Base-by-base conservation (phyloP, 2,329 filamentous ascomycete species). In the Aurifilum marmelostoma region DNA sequence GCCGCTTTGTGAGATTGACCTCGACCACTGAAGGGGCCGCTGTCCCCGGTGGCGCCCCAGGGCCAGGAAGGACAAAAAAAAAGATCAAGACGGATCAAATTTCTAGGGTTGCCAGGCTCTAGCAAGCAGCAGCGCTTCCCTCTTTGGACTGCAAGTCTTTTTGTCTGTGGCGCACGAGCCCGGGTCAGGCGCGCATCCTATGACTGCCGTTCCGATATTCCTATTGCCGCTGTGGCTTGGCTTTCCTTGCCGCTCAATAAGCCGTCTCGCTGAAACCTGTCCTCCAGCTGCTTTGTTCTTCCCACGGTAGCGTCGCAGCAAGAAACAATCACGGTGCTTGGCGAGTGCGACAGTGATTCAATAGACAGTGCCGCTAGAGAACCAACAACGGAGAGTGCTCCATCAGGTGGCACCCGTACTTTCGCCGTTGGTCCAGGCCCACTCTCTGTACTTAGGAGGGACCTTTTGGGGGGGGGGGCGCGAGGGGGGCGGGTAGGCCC, bases 351-450 rank as follows among this genome's bases (percentile, higher is more conserved):
- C 68, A 47, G 61, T 67, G 62, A 67, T 67, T 67, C 68, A 60
- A 69, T 69, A 67, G 65, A 65, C 62, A 39, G 41, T 39, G 59
- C 60, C 68, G 68, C 68, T 69, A 69, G 66, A 64, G 65, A 63
- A 69, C 65, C 65, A 67, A 64, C 68, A 58, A 52, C 37, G 52
- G 50, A 39, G 37, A 21, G 16, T 58, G 24, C 52, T 50, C 41
- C 21, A 29, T 39, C 32, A 5, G 50, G 14, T 24, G 62, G n/a
- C 47, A 56, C 27, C 29, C 63, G 27, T 63, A 12, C 24, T 43
- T 21, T 63, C 37, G 60, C 39, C 41, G 2, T 29, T 27, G 24
- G n/a, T 63, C 60, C 29, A 43, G 60, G 14, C 60, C 41, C 60
- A 41, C 24, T 3, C 39, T 63, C 43, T n/a, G 1, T 47, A 47